Conservation (phyloP, 495 filamentous ascomycete genomes). For the Letharia columbiana region DNA sequence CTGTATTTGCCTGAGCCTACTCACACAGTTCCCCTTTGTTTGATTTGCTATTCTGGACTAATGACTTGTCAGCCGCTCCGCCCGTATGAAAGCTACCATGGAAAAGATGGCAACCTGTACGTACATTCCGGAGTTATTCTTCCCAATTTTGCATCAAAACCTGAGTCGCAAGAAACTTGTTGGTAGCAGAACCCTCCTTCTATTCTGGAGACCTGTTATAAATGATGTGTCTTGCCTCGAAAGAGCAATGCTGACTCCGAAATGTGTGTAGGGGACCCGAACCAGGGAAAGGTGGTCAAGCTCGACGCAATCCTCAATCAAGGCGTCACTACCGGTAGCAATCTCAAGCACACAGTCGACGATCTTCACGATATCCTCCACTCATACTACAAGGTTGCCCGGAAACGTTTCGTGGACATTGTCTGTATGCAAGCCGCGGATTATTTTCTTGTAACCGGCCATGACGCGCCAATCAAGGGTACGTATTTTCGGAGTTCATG, state of each 20-base stretch:
- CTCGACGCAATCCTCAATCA: constrained; percentile 21
- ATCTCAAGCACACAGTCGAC: constrained; percentile 36
- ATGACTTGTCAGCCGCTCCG: constrained; percentile 17
- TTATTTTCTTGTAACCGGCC: constrained; percentile 31
- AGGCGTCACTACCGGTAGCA: constrained; percentile 24
- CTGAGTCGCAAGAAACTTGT: neutral
- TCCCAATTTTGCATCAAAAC: neutral
- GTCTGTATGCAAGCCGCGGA: constrained; percentile 39
- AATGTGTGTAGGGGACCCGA: neutral
- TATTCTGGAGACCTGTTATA: neutral
- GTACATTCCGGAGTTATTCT: neutral
- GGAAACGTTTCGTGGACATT: constrained; percentile 48
- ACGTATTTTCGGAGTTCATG: no score
- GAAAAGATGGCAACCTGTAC: constrained; percentile 2
- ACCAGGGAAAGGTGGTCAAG: constrained; percentile 23
- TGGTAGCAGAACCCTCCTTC: neutral
- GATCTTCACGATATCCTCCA: constrained; percentile 52
- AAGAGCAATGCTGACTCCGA: neutral
- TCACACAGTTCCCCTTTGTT: neutral
- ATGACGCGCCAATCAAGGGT: constrained; percentile 27
- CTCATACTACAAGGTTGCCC: constrained; percentile 52
- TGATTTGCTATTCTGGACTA: neutral
- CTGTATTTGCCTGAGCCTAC: neutral
- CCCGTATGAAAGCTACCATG: constrained; percentile 25
- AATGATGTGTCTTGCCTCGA: neutral